These are phyloP conservation scores for Tolypocladium paradoxum DNA, from an alignment of 2,329 filamentous ascomycete genomes.

Conservation along the genomic window DNA sequence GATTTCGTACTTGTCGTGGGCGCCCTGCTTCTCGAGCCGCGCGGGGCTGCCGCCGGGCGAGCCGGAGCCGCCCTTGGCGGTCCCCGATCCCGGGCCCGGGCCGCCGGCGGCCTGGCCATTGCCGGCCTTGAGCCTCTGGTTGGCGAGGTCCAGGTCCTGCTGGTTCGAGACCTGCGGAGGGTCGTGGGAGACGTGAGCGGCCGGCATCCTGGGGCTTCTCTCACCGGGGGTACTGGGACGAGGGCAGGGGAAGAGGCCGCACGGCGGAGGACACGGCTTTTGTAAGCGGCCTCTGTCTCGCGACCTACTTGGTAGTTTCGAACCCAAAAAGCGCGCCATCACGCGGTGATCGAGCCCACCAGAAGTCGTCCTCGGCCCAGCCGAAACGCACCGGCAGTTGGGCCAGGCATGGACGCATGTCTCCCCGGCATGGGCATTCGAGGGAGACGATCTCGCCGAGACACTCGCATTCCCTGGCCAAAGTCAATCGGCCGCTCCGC, in stretches of 20 bases:
- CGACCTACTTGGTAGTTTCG: background rate
- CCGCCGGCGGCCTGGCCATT: background rate
- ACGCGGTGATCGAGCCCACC: background rate
- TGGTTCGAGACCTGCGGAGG: conserved; percentile 26
- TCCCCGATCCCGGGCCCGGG: background rate
- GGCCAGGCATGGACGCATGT: background rate
- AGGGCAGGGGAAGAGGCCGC: background rate
- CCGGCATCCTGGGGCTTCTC: conserved; percentile 12
- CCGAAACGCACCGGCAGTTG: background rate
- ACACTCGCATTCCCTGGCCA: too few species aligned
- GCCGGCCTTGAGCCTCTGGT: conserved; percentile 23
- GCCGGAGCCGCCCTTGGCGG: conserved; percentile 2
- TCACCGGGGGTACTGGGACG: background rate
- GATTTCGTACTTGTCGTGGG: conserved; percentile 33
- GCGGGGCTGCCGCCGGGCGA: conserved; percentile 20
- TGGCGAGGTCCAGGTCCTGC: conserved; percentile 23
- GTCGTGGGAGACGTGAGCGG: conserved; percentile 24
- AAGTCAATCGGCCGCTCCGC: too few species aligned
- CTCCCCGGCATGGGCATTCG: background rate
- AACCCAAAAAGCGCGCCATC: background rate
- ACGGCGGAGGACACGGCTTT: background rate
- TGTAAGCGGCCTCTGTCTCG: background rate
- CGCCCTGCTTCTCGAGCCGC: conserved; percentile 23
- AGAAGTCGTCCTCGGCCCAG: background rate
- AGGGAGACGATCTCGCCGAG: too few species aligned